Evolutionary conservation across 2,329 filamentous ascomycete species (phyloP).

Genomic region (Microcyclosporella mali): DNA sequence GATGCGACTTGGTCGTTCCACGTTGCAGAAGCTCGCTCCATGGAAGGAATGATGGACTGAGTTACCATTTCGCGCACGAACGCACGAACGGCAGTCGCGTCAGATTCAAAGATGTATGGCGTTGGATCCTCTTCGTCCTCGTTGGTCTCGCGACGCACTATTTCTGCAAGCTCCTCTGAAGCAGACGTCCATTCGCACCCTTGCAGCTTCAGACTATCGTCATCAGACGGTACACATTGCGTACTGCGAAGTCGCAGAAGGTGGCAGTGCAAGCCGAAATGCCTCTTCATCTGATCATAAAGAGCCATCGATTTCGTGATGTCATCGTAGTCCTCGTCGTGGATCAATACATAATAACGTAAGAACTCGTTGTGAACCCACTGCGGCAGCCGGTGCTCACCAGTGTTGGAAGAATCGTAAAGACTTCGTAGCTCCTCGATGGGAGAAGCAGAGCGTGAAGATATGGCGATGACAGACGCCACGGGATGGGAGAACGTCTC

Average conservation of each 20-base stretch:
- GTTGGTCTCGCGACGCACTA: slow-evolving; percentile 47
- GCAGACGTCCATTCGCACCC: slow-evolving; percentile 85
- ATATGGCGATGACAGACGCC: slow-evolving; percentile 89
- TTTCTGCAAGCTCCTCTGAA: slow-evolving; percentile 71
- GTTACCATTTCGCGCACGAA: slow-evolving; percentile 93
- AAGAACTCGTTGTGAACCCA: slow-evolving; percentile 92
- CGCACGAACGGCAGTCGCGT: slow-evolving; percentile 77
- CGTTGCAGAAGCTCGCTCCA: slow-evolving; percentile 83
- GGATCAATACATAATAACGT: slow-evolving; percentile 91
- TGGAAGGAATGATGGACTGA: slow-evolving; percentile 88
- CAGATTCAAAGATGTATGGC: slow-evolving; percentile 83
- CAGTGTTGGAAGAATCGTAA: slow-evolving; percentile 77
- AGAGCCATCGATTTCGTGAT: slow-evolving; percentile 81
- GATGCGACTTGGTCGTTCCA: slow-evolving; percentile 99
- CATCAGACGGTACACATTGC: slow-evolving; percentile 80
- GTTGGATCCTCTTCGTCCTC: slow-evolving; percentile 66
- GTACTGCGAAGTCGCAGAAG: slow-evolving; percentile 77
- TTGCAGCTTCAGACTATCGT: slow-evolving; percentile 78
- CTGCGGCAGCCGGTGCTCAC: slow-evolving; percentile 63
- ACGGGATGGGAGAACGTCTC: slow-evolving; percentile 95
- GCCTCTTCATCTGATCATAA: slow-evolving; percentile 99
- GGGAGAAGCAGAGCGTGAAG: slow-evolving; percentile 73
- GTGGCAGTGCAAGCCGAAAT: slow-evolving; percentile 93
- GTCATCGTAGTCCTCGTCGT: slow-evolving; percentile 93
- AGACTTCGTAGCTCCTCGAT: slow-evolving; percentile 81